Percentiles rank a stretch among this genome's conserved stretches.
phyloP scores from a whole-genome alignment of 176 grass and related monocot genomes.

The Oryza coarctata region DNA sequence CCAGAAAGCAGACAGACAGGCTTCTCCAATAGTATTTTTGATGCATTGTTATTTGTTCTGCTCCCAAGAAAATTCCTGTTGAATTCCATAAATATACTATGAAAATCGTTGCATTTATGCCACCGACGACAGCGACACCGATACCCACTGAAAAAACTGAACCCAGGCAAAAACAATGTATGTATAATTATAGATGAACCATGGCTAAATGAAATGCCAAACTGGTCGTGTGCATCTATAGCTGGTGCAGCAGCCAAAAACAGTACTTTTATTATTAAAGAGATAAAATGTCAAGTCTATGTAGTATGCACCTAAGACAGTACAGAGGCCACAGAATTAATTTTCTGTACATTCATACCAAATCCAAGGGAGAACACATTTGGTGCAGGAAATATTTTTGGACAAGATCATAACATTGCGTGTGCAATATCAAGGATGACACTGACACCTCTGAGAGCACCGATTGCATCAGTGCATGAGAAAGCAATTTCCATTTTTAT shows the following conservation, averaged over 20 bases:
- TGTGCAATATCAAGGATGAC: slow-evolving; percentile 11
- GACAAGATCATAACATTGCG: neutral
- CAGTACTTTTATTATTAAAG: too few relatives aligned
- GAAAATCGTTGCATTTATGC: neutral
- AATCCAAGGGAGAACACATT: neutral
- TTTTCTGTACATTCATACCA: neutral
- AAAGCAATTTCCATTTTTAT: neutral
- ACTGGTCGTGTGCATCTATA: too few relatives aligned
- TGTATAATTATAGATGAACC: neutral
- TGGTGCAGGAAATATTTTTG: neutral
- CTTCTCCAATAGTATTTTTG: neutral
- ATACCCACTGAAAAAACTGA: neutral
- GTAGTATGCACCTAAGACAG: neutral
- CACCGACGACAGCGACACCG: neutral
- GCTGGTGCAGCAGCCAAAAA: too few relatives aligned
- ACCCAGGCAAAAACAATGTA: neutral
- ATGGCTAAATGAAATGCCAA: neutral
- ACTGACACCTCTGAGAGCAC: neutral
- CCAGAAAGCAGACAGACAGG: neutral
- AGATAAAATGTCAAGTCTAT: neutral
- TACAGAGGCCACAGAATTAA: neutral
- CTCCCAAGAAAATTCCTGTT: neutral
- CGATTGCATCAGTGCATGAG: neutral
- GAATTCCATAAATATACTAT: neutral
- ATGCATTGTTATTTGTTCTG: too few relatives aligned